Evolutionary conservation across 2,329 filamentous ascomycete genomes (phyloP), one percentile per base, ranked within the genome.

Genomic region (Fusarium luffae): DNA sequence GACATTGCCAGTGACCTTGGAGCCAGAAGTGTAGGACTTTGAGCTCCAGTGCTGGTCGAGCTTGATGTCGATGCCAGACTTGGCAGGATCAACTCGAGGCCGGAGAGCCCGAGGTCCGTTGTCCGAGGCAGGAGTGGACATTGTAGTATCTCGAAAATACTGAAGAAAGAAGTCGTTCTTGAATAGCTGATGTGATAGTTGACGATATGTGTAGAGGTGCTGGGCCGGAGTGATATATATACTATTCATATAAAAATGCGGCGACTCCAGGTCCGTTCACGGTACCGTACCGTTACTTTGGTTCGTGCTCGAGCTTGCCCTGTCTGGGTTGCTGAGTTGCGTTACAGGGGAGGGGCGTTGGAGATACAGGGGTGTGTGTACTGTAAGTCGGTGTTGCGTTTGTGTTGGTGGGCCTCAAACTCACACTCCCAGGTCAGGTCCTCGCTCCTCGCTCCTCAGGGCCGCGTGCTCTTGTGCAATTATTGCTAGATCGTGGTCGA

Each of bases 1-100:
- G 65, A 84, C 85, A 43, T 82, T 78, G 55, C 87, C 87, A 12
- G 81, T 78, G 50, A 89, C 79, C 65, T 81, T 77, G 16, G 85
- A 85, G n/a, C 82, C 82, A 1, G 86, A 85, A 7, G 85, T 87
- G 77, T 88, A 89, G 48, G 87, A 82, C 75, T 85, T 87, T 74
- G 84, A 82, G 66, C 71, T 81, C 77, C 82, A 88, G 79, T 89
- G 85, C 75, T 84, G 81, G 71, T 86, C 80, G 54, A 89, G 80
- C 54, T 81, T 78, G 76, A 89, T 79, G 44, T 80, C 79, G 72
- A 88, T 82, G 72, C 75, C 79, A 40, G 82, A 74, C 54, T 74
- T 74, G 65, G 55, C 59, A 49, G 61, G 49, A 25, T 51, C 65
- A 43, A 70, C 63, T 44, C 70, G 66, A 54, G 66, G 59, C 47